phyloP scores from a whole-genome alignment of 148 eudicot genomes.

The Fallopia convolvulus region DNA sequence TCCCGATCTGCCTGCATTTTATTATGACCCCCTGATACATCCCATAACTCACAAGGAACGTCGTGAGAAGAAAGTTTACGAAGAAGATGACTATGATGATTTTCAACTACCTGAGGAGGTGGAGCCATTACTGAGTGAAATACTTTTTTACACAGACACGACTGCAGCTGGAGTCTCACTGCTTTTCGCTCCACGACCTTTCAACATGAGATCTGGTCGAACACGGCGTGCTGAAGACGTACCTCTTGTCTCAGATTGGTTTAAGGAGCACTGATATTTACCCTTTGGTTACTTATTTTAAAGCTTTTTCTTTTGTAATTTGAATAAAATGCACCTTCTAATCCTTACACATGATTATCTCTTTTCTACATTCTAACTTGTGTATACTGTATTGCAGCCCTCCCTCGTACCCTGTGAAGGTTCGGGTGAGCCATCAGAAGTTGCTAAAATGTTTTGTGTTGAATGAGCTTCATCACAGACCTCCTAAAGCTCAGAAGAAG shows the following conservation, averaged over 20 bases:
- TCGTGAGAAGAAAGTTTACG: constrained; percentile 52
- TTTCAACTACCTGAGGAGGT: constrained; percentile 86
- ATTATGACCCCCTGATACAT: constrained; percentile 94
- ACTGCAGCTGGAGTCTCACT: constrained; percentile 96
- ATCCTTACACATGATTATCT: not conserved
- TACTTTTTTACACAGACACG: constrained; percentile 83
- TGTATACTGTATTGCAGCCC: constrained; percentile 52
- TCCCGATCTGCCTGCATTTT: constrained; percentile 97
- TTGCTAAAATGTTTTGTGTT: constrained; percentile 91
- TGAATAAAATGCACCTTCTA: not conserved
- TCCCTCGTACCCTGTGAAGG: constrained; percentile 97
- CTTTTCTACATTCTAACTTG: not conserved
- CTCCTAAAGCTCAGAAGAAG: constrained; percentile 99
- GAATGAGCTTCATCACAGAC: constrained; percentile 96
- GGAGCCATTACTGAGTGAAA: constrained; percentile 67
- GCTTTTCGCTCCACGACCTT: constrained; percentile 91
- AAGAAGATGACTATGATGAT: constrained; percentile 84
- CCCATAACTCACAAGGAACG: constrained; percentile 81
- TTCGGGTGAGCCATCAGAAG: constrained; percentile 97
- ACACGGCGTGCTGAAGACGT: constrained; percentile 95
- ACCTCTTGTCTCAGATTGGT: constrained; percentile 98
- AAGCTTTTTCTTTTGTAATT: not conserved
- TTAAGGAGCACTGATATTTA: constrained; percentile 88
- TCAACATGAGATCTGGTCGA: constrained; percentile 98
- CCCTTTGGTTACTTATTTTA: not conserved